Conservation (phyloP, 441 rosid genomes). For the Aquilaria agallochum region DNA sequence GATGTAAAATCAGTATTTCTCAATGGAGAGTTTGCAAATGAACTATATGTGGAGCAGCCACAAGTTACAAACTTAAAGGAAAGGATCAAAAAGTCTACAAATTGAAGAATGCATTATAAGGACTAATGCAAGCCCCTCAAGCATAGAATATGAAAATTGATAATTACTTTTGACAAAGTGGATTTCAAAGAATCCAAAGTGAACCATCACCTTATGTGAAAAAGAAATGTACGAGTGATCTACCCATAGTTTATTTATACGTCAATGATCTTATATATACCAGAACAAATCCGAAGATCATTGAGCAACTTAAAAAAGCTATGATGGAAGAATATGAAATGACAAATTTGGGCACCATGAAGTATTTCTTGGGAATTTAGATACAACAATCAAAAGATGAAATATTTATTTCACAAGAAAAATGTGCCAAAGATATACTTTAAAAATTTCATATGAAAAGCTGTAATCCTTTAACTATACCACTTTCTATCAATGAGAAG, state of each 20-base stretch:
- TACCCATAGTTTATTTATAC: not conserved
- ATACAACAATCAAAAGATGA: too few relatives aligned
- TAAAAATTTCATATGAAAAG: not conserved
- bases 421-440: not conserved
- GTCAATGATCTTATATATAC: too few relatives aligned
- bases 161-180: too few relatives aligned
- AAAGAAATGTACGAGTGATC: not conserved
- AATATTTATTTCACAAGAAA: not conserved
- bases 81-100: not conserved
- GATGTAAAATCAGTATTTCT: too few relatives aligned
- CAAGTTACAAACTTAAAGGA: not conserved
- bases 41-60: not conserved
- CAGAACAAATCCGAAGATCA: too few relatives aligned
- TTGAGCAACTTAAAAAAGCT: not conserved
- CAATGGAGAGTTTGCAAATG: not conserved
- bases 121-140: not conserved
- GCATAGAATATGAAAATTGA: too few relatives aligned
- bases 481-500: not conserved
- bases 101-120: not conserved
- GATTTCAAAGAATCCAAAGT: not conserved
- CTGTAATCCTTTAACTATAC: not conserved
- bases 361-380: not conserved
- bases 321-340: constrained; percentile 4
- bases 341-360: not conserved
- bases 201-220: constrained; percentile 6